Evolutionary conservation across 2,329 filamentous ascomycete genomes (phyloP).

Genomic region (Coniochaeta ligniaria): DNA sequence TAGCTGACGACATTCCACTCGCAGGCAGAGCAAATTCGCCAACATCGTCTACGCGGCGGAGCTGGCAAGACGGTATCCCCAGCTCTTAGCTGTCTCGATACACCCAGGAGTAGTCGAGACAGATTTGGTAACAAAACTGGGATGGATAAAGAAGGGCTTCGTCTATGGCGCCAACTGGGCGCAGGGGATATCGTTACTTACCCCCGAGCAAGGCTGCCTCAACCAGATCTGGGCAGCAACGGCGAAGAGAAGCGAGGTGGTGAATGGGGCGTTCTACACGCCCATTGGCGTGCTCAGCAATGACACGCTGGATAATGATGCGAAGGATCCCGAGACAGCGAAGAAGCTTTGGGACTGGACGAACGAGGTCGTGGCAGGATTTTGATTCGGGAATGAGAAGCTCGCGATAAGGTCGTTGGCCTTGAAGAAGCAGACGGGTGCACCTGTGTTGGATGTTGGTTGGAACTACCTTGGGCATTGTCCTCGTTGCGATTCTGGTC

Average conservation of each 20-base stretch:
- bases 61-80: constrained; percentile 22
- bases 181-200: not conserved
- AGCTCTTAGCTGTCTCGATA: constrained; percentile 29
- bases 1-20: not conserved
- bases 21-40: constrained; percentile 36
- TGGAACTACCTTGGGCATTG: too few species aligned
- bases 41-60: constrained; percentile 30
- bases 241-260: not conserved
- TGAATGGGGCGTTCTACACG: not conserved
- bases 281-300: not conserved
- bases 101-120: constrained; percentile 32
- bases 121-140: constrained; percentile 9
- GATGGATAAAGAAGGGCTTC: constrained; percentile 34
- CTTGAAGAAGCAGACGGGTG: too few species aligned
- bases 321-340: not conserved
- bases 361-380: not conserved
- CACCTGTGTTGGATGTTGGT: too few species aligned
- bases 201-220: constrained; percentile 19
- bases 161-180: constrained; percentile 18
- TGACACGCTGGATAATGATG: not conserved
- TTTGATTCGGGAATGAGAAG: not conserved
- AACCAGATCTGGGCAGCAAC: not conserved
- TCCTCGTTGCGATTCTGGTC: too few species aligned
- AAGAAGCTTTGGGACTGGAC: constrained; percentile 1
- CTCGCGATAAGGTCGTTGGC: too few species aligned